Base-by-base conservation (phyloP, 805 yeast genomes). In the Candida nonsorbophila region DNA sequence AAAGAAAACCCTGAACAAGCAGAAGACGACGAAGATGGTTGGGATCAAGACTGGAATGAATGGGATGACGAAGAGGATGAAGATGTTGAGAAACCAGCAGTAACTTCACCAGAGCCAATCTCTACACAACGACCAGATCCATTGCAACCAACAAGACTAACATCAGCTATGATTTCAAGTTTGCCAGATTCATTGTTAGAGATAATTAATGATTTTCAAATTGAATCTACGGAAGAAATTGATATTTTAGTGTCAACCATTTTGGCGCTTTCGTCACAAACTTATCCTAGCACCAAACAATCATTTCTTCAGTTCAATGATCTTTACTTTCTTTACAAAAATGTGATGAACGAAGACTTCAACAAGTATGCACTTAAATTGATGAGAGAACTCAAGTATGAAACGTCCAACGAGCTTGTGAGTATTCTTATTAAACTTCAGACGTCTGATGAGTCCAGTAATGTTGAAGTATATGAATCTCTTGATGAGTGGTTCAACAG, bases 251-350 rank as follows among this genome's bases (percentile, higher is more conserved):
- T 58, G 6, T 47, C 52, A 3, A 36, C 63, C 4, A 47, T 60
- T 7, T 40, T 51, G 9, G 47, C 69, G 5, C 37, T 64, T 23
- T 45, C 63, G 6, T 37, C 53, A 9, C 34, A 51, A 5, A 40
- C 51, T 6, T 64, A 64, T 36, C 68, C 69, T 4, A 29, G 49
- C 1, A 32, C 51, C 3, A 36, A 51, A 2, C 34, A 50, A 20
- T 61, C 67, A 24, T 61, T 58, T 25, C 29, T 62, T n/a, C 38
- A 59, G 9, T 53, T 42, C 29, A 62, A 63, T 33, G 70, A 64
- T 32, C 43, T 64, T 24, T 37, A 41, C 18, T 51, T 46, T 15
- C 40, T 64, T 4, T 27, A 41, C 5, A 29, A 34, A 25, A 37
- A 33, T 14, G 22, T 45, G 13, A 28, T 33, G 1, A 29, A 29